These are phyloP conservation scores for Dorcoceras hygrometricum DNA, from an alignment of 257 asterid species.

Conservation along the genomic window DNA sequence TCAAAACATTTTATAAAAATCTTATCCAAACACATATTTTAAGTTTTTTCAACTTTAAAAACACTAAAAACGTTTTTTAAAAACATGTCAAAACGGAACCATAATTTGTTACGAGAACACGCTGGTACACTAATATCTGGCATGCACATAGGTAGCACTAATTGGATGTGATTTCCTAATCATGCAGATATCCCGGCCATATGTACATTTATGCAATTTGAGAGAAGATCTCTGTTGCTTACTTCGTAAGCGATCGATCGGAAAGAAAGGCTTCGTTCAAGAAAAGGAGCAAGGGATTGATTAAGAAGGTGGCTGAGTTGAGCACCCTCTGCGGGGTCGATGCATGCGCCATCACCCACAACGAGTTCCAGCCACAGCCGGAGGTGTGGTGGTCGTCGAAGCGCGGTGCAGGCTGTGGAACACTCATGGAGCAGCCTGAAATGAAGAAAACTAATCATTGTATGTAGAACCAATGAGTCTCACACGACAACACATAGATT, in stretches of 20 bases:
- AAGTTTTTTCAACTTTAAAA: no score
- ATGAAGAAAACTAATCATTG: neutral
- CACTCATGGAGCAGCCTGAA: neutral
- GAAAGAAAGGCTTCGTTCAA: neutral
- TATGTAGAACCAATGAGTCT: neutral
- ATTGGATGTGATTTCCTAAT: no score
- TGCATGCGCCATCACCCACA: neutral
- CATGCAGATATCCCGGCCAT: no score
- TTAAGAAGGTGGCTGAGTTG: neutral
- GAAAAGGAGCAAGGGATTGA: neutral
- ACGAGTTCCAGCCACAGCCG: neutral
- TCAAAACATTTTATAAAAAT: no score
- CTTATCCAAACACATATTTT: no score
- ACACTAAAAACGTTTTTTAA: no score
- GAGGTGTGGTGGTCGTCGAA: neutral
- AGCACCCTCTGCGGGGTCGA: slow-evolving; percentile 2
- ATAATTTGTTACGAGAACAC: no score
- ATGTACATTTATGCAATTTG: no score
- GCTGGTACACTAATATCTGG: no score
- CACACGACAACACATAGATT: neutral
- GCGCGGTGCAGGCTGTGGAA: neutral
- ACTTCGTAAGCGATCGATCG: neutral
- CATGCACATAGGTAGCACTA: no score
- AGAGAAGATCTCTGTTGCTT: neutral
- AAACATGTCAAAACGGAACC: no score